These are phyloP conservation scores for Fusarium temperatum DNA, from an alignment of 2,329 filamentous ascomycete species.

Conservation along the genomic window DNA sequence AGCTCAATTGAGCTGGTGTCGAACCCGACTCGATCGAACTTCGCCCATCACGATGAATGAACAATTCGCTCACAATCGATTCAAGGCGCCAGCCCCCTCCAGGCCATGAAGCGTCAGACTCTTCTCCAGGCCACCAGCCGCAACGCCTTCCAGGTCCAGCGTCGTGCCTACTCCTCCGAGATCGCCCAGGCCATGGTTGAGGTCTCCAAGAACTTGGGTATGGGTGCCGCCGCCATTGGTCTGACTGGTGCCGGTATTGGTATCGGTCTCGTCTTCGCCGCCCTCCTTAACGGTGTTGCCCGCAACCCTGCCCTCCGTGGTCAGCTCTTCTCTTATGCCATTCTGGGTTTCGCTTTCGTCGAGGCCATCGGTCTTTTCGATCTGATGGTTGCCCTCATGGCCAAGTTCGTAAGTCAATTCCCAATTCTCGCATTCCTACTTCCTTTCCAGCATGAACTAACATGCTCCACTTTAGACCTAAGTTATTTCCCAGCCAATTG, in stretches of 20 bases:
- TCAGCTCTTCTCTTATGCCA: slow-evolving; percentile 96
- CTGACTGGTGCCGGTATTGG: slow-evolving; percentile 92
- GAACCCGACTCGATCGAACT: slow-evolving; percentile 46
- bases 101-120: slow-evolving; percentile 79
- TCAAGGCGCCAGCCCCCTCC: slow-evolving; percentile 70
- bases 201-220: slow-evolving; percentile 90
- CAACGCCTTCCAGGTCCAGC: slow-evolving; percentile 71
- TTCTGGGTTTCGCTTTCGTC: slow-evolving; percentile 95
- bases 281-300: slow-evolving; percentile 87
- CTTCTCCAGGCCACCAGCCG: slow-evolving; percentile 73
- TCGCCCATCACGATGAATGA: slow-evolving; percentile 38
- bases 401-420: slow-evolving; percentile 77
- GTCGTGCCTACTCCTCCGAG: slow-evolving; percentile 86
- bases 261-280: slow-evolving; percentile 94
- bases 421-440: neutral
- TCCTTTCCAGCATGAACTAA: slow-evolving; percentile 10
- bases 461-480: slow-evolving; percentile 46
- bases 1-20: slow-evolving; percentile 41
- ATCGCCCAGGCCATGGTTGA: slow-evolving; percentile 88
- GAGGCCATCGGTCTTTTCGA: slow-evolving; percentile 91
- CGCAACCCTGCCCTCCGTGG: slow-evolving; percentile 94
- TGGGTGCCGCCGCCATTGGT: slow-evolving; percentile 90
- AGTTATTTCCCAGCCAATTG: slow-evolving; percentile 46
- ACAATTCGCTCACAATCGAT: slow-evolving; percentile 47
- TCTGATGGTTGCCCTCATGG: slow-evolving; percentile 92